Percentiles rank a stretch among this genome's conserved stretches.
phyloP scores from a whole-genome alignment of 2,329 filamentous ascomycete species.

The Chalara sp. region DNA sequence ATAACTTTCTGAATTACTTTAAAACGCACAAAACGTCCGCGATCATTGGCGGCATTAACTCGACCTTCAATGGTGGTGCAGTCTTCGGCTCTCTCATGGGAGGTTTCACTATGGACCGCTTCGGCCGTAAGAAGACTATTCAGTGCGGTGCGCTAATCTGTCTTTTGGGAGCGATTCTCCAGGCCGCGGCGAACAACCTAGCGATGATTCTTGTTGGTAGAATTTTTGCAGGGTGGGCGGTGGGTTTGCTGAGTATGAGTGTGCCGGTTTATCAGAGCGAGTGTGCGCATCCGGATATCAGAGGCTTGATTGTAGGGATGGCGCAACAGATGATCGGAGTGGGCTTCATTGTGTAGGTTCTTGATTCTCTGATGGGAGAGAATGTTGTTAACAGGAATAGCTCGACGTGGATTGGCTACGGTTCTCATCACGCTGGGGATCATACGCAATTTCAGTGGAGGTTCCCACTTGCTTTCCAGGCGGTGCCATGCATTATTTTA shows the following conservation, averaged over 20 bases:
- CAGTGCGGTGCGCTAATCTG: not conserved
- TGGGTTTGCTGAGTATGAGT: not conserved
- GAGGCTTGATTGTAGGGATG: not conserved
- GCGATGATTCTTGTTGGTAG: not conserved
- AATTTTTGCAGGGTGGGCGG: not conserved
- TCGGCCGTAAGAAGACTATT: not conserved
- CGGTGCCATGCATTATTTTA: conserved; percentile 27
- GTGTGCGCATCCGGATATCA: not conserved
- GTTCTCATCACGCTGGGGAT: not conserved
- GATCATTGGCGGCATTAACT: not conserved
- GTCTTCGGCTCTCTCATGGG: not conserved
- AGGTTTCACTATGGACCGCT: not conserved
- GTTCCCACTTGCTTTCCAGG: not conserved
- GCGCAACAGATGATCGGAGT: no score
- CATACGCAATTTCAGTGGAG: not conserved
- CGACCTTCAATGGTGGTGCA: not conserved
- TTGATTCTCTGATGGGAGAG: no score
- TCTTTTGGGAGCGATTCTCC: not conserved
- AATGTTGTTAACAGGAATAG: not conserved
- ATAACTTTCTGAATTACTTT: conserved; percentile 23
- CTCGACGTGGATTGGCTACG: not conserved
- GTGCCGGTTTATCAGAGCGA: not conserved
- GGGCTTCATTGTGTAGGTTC: no score
- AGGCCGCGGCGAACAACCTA: not conserved
- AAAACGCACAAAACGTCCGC: conserved; percentile 25